Percentiles rank a stretch among this genome's conserved stretches.
Conservation (phyloP, 2,329 filamentous ascomycete species). For the Sporothrix dimorphospora region DNA sequence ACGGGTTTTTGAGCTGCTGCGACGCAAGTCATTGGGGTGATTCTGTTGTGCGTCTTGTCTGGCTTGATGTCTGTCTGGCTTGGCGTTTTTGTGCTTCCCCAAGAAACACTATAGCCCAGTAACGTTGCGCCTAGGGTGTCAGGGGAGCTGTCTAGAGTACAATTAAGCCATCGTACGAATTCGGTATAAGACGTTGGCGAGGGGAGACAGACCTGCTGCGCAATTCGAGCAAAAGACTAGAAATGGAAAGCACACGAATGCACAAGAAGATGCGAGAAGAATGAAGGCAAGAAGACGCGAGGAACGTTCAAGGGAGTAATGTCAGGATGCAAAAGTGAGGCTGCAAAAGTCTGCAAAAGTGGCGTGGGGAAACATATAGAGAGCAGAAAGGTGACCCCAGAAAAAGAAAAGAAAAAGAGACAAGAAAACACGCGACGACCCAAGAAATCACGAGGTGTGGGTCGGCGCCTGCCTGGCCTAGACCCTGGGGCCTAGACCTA, state of each 20-base stretch:
- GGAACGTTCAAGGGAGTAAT: background rate
- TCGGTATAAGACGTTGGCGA: background rate
- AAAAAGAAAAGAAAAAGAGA: background rate
- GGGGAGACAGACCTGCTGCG: background rate
- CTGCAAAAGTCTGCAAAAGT: background rate
- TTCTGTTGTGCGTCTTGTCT: too few species aligned
- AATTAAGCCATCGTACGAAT: slow-evolving; percentile 11
- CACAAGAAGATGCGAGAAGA: background rate
- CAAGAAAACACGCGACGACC: background rate
- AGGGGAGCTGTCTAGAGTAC: background rate
- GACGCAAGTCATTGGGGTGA: too few species aligned
- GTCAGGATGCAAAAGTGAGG: background rate
- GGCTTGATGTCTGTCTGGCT: background rate
- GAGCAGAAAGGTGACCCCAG: background rate
- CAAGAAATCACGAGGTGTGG: slow-evolving; percentile 2
- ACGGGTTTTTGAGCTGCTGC: background rate
- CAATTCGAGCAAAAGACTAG: background rate
- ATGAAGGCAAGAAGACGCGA: background rate
- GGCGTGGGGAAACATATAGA: background rate
- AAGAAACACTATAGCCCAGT: background rate
- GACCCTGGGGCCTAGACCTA: too few species aligned
- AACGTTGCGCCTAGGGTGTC: background rate
- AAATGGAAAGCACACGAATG: too few species aligned
- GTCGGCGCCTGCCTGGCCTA: background rate
- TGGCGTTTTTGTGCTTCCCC: background rate